phyloP scores from a whole-genome alignment of 345 rosid species.

The Citrus cavaleriei region DNA sequence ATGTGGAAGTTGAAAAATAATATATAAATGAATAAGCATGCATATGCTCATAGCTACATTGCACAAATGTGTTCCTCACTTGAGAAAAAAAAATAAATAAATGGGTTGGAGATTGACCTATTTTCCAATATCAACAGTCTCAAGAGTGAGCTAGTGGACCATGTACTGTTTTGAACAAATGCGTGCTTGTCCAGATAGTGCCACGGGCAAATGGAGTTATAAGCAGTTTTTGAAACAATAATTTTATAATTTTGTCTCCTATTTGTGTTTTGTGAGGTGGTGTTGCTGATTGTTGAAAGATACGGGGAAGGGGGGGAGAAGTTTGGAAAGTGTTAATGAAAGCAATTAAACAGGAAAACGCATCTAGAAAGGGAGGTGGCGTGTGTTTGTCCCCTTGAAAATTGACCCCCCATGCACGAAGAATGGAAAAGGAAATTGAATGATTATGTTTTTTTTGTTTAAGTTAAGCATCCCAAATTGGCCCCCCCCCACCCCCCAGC shows the following conservation, averaged over 20 bases:
- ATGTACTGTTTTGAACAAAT: conserved; percentile 19
- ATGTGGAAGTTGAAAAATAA: conserved; percentile 46
- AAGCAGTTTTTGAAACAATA: background rate
- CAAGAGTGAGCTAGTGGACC: conserved; percentile 38
- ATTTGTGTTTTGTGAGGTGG: conserved; percentile 15
- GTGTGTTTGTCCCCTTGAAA: conserved; percentile 26
- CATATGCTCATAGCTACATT: conserved; percentile 29
- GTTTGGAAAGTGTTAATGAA: conserved; percentile 20
- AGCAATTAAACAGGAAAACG: conserved; percentile 14
- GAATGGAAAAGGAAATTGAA: conserved; percentile 30
- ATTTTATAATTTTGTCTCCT: background rate
- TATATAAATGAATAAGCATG: conserved; percentile 7
- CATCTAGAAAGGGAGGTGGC: conserved; percentile 38
- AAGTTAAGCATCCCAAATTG: conserved; percentile 11
- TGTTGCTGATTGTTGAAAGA: conserved; percentile 1
- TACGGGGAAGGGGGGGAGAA: conserved; percentile 10
- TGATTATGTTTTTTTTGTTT: conserved; percentile 24
- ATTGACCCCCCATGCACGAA: conserved; percentile 28
- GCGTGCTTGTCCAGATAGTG: conserved; percentile 42
- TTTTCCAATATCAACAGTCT: conserved; percentile 30
- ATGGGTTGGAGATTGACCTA: conserved; percentile 16
- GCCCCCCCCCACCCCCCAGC: conserved; percentile 9
- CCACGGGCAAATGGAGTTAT: conserved; percentile 14
- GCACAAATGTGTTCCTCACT: conserved; percentile 41
- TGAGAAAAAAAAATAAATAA: background rate